These are phyloP conservation scores for Musa itinerans DNA, from an alignment of 176 grass and related monocot genomes.

Conservation along the genomic window DNA sequence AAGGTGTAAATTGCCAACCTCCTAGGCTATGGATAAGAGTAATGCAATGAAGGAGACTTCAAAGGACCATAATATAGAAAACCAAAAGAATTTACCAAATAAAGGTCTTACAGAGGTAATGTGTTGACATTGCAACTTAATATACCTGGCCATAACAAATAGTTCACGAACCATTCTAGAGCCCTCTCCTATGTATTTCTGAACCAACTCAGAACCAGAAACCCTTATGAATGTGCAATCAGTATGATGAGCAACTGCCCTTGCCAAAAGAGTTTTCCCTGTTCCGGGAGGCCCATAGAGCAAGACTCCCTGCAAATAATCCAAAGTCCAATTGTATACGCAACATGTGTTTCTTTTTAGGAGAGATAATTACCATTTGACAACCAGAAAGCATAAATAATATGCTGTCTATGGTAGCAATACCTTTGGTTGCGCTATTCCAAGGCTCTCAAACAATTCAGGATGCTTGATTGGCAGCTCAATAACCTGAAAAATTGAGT, in stretches of 20 bases:
- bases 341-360: conserved; percentile 9
- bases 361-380: conserved; percentile 4
- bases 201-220: conserved; percentile 97
- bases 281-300: conserved; percentile 98
- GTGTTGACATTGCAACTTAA: neutral
- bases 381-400: neutral
- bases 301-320: conserved; percentile 72
- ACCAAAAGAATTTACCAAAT: neutral
- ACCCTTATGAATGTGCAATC: conserved; percentile 99
- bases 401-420: neutral
- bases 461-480: conserved; percentile 99
- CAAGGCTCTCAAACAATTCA: conserved; percentile 93
- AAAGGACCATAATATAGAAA: neutral
- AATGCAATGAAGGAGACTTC: too few relatives aligned
- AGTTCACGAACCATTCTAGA: conserved; percentile 97
- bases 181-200: conserved; percentile 98
- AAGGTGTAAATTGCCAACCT: too few relatives aligned
- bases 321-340: neutral
- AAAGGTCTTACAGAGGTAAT: too few relatives aligned
- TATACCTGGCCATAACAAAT: conserved; percentile 96
- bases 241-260: conserved; percentile 96
- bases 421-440: conserved; percentile 99
- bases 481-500: conserved; percentile 61
- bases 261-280: conserved; percentile 87
- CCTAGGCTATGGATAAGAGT: too few relatives aligned